Percentiles rank a stretch among this genome's conserved stretches.
These are phyloP conservation scores for Clonostachys chloroleuca DNA, from an alignment of 2,329 filamentous ascomycete genomes.

Conservation along the genomic window DNA sequence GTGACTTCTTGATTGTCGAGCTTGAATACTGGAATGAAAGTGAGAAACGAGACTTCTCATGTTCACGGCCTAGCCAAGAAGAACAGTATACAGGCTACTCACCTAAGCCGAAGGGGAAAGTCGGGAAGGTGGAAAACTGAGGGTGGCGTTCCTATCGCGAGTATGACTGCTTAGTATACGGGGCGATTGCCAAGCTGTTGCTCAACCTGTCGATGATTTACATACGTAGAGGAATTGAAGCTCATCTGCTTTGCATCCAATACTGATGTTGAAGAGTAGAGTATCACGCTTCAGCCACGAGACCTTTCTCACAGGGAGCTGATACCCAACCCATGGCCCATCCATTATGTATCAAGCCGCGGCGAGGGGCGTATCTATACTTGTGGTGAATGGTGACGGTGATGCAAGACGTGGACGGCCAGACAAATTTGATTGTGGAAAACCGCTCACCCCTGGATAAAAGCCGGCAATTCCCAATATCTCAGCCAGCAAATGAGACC, in stretches of 20 bases:
- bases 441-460: too few relatives aligned
- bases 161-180: neutral
- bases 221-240: conserved; percentile 82
- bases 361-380: too few relatives aligned
- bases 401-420: too few relatives aligned
- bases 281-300: conserved; percentile 81
- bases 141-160: neutral
- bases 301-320: conserved; percentile 69
- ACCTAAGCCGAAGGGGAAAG: neutral
- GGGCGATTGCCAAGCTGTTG: neutral
- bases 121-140: neutral
- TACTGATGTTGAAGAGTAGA: conserved; percentile 79
- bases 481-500: too few relatives aligned
- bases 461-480: too few relatives aligned
- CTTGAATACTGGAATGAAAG: conserved; percentile 52
- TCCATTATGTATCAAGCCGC: conserved; percentile 5
- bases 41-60: too few relatives aligned
- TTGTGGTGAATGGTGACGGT: too few relatives aligned
- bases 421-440: too few relatives aligned
- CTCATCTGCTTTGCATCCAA: conserved; percentile 76
- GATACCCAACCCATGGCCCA: conserved; percentile 58
- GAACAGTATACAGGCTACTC: neutral
- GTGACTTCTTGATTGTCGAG: conserved; percentile 61
- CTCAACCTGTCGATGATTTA: neutral
- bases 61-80: too few relatives aligned